Evolutionary conservation across 306 rosid genomes (phyloP).

Genomic region (Lagenaria siceraria): DNA sequence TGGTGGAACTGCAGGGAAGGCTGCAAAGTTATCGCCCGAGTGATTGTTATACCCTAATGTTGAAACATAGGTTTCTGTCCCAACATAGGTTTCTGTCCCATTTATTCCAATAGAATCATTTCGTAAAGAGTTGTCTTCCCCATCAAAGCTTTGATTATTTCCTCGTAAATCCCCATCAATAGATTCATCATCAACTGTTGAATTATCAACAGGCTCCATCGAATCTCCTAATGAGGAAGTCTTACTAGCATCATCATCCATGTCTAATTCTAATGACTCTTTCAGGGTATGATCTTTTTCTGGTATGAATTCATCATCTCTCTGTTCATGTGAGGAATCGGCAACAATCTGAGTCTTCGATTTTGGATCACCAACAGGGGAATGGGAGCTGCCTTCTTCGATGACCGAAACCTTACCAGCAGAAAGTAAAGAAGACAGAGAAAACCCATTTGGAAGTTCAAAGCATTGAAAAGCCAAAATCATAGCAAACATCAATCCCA

Average conservation of each 20-base stretch:
- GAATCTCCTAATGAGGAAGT: conserved; percentile 4
- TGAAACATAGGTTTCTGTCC: conserved; percentile 11
- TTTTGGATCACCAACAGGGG: conserved; percentile 16
- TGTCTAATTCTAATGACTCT: conserved; percentile 18
- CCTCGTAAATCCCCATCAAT: conserved; percentile 10
- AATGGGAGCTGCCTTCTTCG: conserved; percentile 15
- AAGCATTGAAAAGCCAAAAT: conserved; percentile 38
- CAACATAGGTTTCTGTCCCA: conserved; percentile 11
- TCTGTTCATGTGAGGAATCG: conserved; percentile 5
- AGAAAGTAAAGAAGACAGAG: conserved; percentile 29
- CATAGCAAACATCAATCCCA: conserved; percentile 34
- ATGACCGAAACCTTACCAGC: conserved; percentile 13
- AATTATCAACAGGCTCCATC: conserved; percentile 19
- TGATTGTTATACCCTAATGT: conserved; percentile 13
- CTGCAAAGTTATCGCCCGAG: conserved; percentile 10
- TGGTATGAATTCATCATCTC: conserved; percentile 6
- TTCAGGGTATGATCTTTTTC: conserved; percentile 17
- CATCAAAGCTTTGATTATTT: conserved; percentile 13
- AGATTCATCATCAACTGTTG: conserved; percentile 14
- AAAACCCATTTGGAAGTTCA: conserved; percentile 32
- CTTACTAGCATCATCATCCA: conserved; percentile 6
- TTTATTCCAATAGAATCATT: conserved; percentile 11
- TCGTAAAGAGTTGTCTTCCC: conserved; percentile 13
- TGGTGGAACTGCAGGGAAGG: conserved; percentile 21
- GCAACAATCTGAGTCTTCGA: conserved; percentile 12